Percentiles rank a stretch among this genome's conserved stretches.
phyloP scores from a whole-genome alignment of 352 stramenopile species.

The Pythium oligandrum region DNA sequence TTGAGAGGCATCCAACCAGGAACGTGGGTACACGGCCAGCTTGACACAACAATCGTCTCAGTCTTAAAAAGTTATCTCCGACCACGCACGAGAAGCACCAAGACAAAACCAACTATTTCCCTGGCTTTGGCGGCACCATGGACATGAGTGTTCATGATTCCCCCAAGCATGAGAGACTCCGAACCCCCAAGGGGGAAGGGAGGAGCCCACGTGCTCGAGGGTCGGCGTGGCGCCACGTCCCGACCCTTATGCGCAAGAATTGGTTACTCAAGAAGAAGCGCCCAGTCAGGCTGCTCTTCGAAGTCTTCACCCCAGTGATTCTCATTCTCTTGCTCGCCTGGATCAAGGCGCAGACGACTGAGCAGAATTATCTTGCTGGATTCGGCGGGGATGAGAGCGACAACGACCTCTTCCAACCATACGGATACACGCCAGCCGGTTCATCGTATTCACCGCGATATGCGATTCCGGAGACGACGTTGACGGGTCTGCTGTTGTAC shows the following conservation, averaged over 20 bases:
- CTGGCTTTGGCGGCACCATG: background rate
- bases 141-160: background rate
- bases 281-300: constrained; percentile 38
- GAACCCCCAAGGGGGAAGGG: background rate
- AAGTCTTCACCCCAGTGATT: constrained; percentile 53
- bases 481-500: constrained; percentile 53
- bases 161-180: background rate
- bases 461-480: constrained; percentile 49
- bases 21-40: no score
- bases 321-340: constrained; percentile 56
- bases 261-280: constrained; percentile 72
- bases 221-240: constrained; percentile 50
- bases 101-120: background rate
- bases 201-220: constrained; percentile 14
- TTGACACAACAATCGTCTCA: no score
- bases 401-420: constrained; percentile 39
- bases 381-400: constrained; percentile 25
- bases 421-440: constrained; percentile 27
- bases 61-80: no score
- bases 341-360: constrained; percentile 35
- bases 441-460: constrained; percentile 28
- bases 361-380: constrained; percentile 29
- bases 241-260: constrained; percentile 70
- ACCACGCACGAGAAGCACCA: no score
- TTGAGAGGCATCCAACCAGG: no score